These are phyloP conservation scores for Plantago major DNA, from an alignment of 257 asterid genomes.

Conservation along the genomic window DNA sequence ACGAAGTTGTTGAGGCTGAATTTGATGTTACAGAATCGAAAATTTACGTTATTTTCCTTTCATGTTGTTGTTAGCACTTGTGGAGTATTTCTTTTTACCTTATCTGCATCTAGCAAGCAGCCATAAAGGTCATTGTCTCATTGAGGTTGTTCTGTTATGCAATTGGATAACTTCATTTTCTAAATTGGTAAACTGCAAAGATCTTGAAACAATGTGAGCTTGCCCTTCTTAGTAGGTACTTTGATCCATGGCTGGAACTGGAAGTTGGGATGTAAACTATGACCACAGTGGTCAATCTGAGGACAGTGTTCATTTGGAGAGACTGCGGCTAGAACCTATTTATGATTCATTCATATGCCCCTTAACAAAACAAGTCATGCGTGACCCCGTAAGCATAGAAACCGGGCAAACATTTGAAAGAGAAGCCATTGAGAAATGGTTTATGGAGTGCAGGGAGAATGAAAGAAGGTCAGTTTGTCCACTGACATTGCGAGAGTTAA, in stretches of 20 bases:
- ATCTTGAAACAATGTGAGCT: constrained; percentile 11
- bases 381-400: constrained; percentile 81
- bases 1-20: neutral
- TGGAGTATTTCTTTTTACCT: neutral
- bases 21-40: neutral
- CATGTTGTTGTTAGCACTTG: too few relatives aligned
- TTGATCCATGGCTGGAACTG: constrained; percentile 72
- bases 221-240: constrained; percentile 28
- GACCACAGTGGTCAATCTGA: constrained; percentile 72
- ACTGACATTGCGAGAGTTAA: constrained; percentile 60
- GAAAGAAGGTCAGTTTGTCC: constrained; percentile 79
- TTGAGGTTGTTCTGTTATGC: constrained; percentile 1
- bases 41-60: neutral
- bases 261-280: constrained; percentile 56
- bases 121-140: neutral
- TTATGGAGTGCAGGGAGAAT: constrained; percentile 60
- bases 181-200: neutral
- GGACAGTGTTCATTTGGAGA: constrained; percentile 72
- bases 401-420: constrained; percentile 91
- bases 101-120: constrained; percentile 1
- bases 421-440: constrained; percentile 91
- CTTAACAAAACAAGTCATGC: constrained; percentile 86
- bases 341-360: constrained; percentile 90
- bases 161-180: neutral
- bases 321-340: constrained; percentile 70